Conservation (phyloP, 129 eudicot species). For the Silybum marianum region DNA sequence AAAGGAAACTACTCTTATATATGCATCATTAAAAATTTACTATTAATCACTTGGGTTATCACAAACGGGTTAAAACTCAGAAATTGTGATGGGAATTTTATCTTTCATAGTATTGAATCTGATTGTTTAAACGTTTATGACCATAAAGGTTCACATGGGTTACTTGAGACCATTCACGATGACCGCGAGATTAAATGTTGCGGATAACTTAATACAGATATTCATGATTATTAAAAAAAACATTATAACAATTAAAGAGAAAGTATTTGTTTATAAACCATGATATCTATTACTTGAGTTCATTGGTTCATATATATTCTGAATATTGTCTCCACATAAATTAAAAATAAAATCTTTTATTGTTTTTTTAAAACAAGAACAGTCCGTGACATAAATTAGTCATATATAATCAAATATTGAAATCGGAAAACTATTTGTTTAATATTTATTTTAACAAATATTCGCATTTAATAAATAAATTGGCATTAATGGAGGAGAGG, state of each 20-base stretch:
- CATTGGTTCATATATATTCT: neutral
- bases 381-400: neutral
- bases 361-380: neutral
- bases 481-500: slow-evolving; percentile 22
- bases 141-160: no score
- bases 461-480: slow-evolving; percentile 1
- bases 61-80: no score
- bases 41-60: no score
- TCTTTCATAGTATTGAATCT: no score
- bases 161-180: no score
- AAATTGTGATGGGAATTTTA: no score
- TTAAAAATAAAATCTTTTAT: neutral
- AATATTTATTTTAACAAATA: slow-evolving; percentile 14
- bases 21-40: neutral
- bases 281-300: neutral
- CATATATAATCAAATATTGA: neutral
- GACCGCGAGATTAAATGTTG: no score
- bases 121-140: no score
- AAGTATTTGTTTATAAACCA: no score
- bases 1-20: neutral
- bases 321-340: neutral
- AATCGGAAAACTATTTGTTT: neutral
- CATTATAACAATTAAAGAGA: no score
- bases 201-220: no score
- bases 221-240: no score